phyloP scores from a whole-genome alignment of 768 basidiomycete species.

The Wakefieldia striispora region DNA sequence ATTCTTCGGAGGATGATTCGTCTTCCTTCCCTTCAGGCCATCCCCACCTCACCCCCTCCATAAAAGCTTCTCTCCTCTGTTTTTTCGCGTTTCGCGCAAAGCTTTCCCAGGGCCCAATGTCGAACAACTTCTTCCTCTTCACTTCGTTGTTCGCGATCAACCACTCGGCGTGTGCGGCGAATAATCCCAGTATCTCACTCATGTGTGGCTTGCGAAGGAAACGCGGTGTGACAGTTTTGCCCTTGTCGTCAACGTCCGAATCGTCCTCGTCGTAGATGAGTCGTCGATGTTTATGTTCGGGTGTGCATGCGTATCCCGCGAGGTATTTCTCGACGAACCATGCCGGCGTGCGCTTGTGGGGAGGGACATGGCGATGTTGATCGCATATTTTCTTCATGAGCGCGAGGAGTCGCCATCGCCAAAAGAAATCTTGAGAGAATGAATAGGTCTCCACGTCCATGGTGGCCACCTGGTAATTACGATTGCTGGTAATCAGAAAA shows the following conservation, averaged over 20 bases:
- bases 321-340: slow-evolving; percentile 50
- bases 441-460: slow-evolving; percentile 45
- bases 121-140: slow-evolving; percentile 32
- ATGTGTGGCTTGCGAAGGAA: slow-evolving; percentile 47
- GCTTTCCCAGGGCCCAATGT: slow-evolving; percentile 45
- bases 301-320: slow-evolving; percentile 21
- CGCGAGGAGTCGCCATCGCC: slow-evolving; percentile 47
- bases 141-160: slow-evolving; percentile 47
- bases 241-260: slow-evolving; percentile 29
- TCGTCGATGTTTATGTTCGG: slow-evolving; percentile 29
- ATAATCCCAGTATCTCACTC: slow-evolving; percentile 48
- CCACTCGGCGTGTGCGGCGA: slow-evolving; percentile 61
- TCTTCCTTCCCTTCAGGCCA: slow-evolving; percentile 14
- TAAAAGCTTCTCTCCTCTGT: slow-evolving; percentile 33
- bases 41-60: slow-evolving; percentile 23
- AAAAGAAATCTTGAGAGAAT: slow-evolving; percentile 48
- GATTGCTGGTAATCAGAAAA: slow-evolving; percentile 30
- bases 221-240: slow-evolving; percentile 33
- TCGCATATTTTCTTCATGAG: slow-evolving; percentile 46
- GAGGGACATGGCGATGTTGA: slow-evolving; percentile 32
- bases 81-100: slow-evolving; percentile 39
- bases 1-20: slow-evolving; percentile 9
- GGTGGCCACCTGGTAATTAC: slow-evolving; percentile 44
- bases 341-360: slow-evolving; percentile 43
- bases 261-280: slow-evolving; percentile 37